Conservation (phyloP, 345 rosid species). For the Camelina sativa region DNA sequence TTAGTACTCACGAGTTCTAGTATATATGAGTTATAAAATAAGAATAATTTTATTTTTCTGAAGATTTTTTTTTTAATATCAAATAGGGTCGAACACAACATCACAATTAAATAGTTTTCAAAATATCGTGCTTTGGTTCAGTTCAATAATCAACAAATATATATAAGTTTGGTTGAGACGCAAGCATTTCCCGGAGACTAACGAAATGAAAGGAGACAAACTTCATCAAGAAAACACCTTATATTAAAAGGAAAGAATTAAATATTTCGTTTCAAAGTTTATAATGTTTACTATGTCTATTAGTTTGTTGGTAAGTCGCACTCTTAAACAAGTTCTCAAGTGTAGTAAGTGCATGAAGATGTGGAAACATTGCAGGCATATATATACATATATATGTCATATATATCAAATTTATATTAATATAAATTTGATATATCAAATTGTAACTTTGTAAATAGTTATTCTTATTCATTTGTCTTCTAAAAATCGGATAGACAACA, state of each 20-base stretch:
- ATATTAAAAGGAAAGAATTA: neutral
- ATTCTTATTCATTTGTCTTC: neutral
- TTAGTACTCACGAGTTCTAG: neutral
- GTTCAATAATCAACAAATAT: slow-evolving; percentile 16
- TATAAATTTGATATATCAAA: neutral
- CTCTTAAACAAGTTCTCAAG: slow-evolving; percentile 28
- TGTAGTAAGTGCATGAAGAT: slow-evolving; percentile 22
- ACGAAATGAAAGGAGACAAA: slow-evolving; percentile 5
- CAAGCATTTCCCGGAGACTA: slow-evolving; percentile 1
- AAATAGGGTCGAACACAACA: slow-evolving; percentile 15
- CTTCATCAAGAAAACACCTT: slow-evolving; percentile 26
- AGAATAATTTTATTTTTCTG: neutral
- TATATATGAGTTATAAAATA: neutral
- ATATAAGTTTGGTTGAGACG: slow-evolving; percentile 25
- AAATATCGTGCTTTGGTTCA: neutral
- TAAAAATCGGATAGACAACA: neutral
- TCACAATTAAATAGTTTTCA: slow-evolving; percentile 14
- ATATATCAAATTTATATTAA: neutral
- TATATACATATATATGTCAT: neutral
- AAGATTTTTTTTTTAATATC: neutral
- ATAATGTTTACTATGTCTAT: slow-evolving; percentile 21
- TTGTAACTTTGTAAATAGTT: neutral
- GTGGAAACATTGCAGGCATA: slow-evolving; percentile 20
- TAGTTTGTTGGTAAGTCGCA: slow-evolving; percentile 43
- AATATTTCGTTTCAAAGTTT: slow-evolving; percentile 27